Evolutionary conservation across 148 eudicot species (phyloP).

Genomic region (Rhododendron molle): DNA sequence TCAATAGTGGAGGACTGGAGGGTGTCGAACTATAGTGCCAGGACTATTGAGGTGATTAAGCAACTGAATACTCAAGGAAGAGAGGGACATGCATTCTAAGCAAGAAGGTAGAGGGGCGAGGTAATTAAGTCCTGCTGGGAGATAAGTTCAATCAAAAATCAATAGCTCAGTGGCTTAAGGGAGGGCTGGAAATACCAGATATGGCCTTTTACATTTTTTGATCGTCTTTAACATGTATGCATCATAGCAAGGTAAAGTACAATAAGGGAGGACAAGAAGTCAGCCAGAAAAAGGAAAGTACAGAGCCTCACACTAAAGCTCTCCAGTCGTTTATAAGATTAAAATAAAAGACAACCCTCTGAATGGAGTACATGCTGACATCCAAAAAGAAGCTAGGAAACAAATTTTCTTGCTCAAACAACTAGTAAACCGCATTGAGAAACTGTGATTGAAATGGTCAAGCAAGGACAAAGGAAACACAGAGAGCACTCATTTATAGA

Average conservation of each 20-base stretch:
- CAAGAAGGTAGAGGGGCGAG: background rate
- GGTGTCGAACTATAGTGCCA: background rate
- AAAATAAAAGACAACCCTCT: background rate
- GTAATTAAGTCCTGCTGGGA: background rate
- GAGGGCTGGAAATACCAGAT: background rate
- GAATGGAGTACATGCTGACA: background rate
- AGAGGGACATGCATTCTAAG: background rate
- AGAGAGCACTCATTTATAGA: background rate
- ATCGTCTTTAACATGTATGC: background rate
- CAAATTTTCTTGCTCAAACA: background rate
- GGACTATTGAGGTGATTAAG: no score
- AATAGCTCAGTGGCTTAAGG: background rate
- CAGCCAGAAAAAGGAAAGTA: background rate
- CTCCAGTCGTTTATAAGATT: background rate
- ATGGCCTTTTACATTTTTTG: background rate
- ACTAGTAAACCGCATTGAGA: background rate
- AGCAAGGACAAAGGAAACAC: background rate
- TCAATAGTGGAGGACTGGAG: background rate
- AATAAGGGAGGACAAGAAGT: background rate
- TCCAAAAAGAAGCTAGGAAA: background rate
- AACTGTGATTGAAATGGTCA: background rate
- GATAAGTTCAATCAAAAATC: background rate
- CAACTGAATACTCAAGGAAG: no score
- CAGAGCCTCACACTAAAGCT: background rate
- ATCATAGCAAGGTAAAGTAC: background rate